Evolutionary conservation across 2,329 filamentous ascomycete genomes (phyloP), one percentile per base, ranked within the genome.

Genomic region (Septoria petroselini): DNA sequence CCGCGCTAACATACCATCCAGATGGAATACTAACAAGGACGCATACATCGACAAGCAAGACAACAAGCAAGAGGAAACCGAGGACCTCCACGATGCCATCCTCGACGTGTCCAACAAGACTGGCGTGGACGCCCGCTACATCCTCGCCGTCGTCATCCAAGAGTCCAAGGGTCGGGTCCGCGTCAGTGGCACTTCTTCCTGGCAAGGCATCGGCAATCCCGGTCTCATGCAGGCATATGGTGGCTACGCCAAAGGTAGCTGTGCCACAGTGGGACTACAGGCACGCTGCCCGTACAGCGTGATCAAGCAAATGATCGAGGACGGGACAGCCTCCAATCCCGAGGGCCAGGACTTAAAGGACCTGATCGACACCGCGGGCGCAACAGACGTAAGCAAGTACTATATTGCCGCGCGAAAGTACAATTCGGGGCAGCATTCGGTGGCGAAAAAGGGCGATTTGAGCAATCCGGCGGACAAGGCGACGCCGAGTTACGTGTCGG

Each of bases 391-490:
- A 34, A 61, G 63, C 44, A 72, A 69, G 38, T 75, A 68, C 65
- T 76, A 76, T 61, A 67, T 62, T 44, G 74, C 70, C 0, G 70
- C 73, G 23, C 67, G 74, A 30, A 68, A 71, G 31, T 77, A 76
- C 65, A 77, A 77, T 61, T 73, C 70, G 17, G 74, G 74, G 25
- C 52, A 45, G 19, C 27, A 46, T n/a, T 49, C 45, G 17, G 48
- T 52, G n/a, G 37, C 42, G 7, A 37, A 23, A 6, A 7, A 46
- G 18, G 19, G 37, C 7, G 49, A 52, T 33, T 33, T 48, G 35
- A 48, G 37, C 34, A 31, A 29, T 12, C 33, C 35, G 12, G 30
- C 19, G 12, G n/a, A 37, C 48, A 25, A 47, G 40, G 23, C 37
- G 40, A 41, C 23, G 12, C 37, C 35, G n/a, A 46, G 34, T 35